phyloP scores from a whole-genome alignment of 306 rosid species.

The Prunus padus region DNA sequence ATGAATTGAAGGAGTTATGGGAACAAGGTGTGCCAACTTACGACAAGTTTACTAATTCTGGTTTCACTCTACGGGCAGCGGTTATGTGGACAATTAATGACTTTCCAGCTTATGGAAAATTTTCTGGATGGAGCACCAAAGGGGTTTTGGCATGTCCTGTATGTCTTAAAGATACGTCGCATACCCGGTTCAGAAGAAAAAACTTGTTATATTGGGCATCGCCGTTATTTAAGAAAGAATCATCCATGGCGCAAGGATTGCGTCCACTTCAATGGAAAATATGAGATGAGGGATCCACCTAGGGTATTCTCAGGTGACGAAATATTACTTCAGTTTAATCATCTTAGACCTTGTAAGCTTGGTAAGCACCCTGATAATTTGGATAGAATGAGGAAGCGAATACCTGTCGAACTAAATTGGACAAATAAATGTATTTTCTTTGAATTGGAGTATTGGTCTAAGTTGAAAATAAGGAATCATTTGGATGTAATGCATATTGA shows the following conservation, averaged over 20 bases:
- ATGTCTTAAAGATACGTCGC: not conserved
- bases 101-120: not conserved
- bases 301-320: not conserved
- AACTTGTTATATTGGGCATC: not conserved
- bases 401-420: not conserved
- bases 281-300: not conserved
- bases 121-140: not conserved
- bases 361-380: not conserved
- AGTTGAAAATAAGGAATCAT: not conserved
- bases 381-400: not conserved
- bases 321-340: not conserved
- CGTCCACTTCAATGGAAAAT: not conserved
- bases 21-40: not conserved
- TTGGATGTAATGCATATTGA: constrained; percentile 6
- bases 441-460: not conserved
- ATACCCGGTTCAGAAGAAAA: not conserved
- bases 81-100: not conserved
- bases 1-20: not conserved
- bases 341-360: not conserved
- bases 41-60: not conserved
- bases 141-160: not conserved
- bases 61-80: not conserved
- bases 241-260: not conserved
- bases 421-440: constrained; percentile 8
- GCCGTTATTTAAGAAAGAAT: not conserved